Evolutionary conservation across 2,329 filamentous ascomycete species (phyloP).

Genomic region (Fusarium dlaminii): DNA sequence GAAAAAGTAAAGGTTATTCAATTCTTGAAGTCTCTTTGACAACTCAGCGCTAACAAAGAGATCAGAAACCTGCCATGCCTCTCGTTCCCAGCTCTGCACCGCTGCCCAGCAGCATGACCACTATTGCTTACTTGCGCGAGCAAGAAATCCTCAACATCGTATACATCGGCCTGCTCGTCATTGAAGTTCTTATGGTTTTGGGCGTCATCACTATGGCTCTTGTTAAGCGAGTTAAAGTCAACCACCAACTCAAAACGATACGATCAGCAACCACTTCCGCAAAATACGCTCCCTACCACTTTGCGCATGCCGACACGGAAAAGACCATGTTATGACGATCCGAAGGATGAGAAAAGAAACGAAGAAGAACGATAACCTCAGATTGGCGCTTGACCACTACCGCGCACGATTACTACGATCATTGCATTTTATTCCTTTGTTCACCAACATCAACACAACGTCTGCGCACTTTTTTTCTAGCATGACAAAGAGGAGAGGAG

Average conservation of each 20-base stretch:
- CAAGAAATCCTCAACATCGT: slow-evolving; percentile 55
- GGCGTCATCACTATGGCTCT: slow-evolving; percentile 49
- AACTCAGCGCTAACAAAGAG: not conserved
- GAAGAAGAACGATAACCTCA: not conserved
- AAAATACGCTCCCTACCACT: slow-evolving; percentile 17
- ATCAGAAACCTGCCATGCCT: slow-evolving; percentile 30
- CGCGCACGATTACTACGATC: slow-evolving; percentile 9
- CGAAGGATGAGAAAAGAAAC: not conserved
- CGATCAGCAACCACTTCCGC: slow-evolving; percentile 1
- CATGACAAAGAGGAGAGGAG: not conserved
- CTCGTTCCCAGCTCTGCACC: slow-evolving; percentile 32
- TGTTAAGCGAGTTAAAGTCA: slow-evolving; percentile 41
- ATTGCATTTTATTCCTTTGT: slow-evolving; percentile 32
- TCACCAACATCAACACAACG: slow-evolving; percentile 3
- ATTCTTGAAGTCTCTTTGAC: not conserved
- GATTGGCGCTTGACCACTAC: not conserved
- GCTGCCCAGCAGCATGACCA: slow-evolving; percentile 32
- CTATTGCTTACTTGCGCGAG: slow-evolving; percentile 41
- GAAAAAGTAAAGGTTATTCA: not conserved
- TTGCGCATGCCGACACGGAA: slow-evolving; percentile 10
- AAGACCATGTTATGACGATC: slow-evolving; percentile 15
- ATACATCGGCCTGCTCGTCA: slow-evolving; percentile 57
- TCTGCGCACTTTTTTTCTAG: not conserved
- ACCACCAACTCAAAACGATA: slow-evolving; percentile 25
- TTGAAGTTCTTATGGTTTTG: slow-evolving; percentile 57